Percentiles rank a stretch among this genome's conserved stretches.
phyloP scores from a whole-genome alignment of 2,329 filamentous ascomycete genomes.

The Epichloe festucae region DNA sequence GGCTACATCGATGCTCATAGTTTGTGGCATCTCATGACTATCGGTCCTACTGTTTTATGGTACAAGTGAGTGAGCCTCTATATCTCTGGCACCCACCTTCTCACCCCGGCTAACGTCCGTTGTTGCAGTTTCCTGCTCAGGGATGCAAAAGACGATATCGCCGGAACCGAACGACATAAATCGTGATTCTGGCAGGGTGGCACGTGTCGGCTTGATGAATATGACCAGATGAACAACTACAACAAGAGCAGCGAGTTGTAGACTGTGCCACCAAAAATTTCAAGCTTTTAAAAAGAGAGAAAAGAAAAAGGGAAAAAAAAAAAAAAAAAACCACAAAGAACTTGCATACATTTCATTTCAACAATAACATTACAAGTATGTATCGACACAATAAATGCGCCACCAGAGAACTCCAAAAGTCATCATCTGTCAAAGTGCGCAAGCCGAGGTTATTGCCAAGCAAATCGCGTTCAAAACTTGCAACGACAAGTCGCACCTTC shows the following conservation, averaged over 20 bases:
- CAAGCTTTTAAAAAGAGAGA: too few relatives aligned
- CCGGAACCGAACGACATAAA: slow-evolving; percentile 55
- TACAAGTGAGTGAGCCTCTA: slow-evolving; percentile 61
- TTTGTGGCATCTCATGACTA: slow-evolving; percentile 90
- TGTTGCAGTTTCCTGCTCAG: slow-evolving; percentile 64
- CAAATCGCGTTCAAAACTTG: neutral
- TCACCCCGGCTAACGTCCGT: slow-evolving; percentile 7
- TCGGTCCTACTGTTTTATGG: slow-evolving; percentile 77
- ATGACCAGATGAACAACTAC: too few relatives aligned
- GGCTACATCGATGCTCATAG: slow-evolving; percentile 86
- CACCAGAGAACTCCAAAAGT: slow-evolving; percentile 39
- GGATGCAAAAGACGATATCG: slow-evolving; percentile 73
- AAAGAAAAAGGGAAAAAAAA: too few relatives aligned
- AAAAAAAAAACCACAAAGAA: neutral
- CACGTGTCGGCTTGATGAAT: too few relatives aligned
- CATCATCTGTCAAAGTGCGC: slow-evolving; percentile 16
- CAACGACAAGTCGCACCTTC: neutral
- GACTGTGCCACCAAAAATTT: too few relatives aligned
- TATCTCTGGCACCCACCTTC: neutral
- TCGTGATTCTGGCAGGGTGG: slow-evolving; percentile 20
- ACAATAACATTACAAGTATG: neutral
- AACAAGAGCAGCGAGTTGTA: too few relatives aligned
- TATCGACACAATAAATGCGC: neutral
- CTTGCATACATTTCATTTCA: too few relatives aligned
- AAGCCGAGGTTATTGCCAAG: neutral